Evolutionary conservation across 768 basidiomycete species (phyloP).

Genomic region (Termitomyces sp.): DNA sequence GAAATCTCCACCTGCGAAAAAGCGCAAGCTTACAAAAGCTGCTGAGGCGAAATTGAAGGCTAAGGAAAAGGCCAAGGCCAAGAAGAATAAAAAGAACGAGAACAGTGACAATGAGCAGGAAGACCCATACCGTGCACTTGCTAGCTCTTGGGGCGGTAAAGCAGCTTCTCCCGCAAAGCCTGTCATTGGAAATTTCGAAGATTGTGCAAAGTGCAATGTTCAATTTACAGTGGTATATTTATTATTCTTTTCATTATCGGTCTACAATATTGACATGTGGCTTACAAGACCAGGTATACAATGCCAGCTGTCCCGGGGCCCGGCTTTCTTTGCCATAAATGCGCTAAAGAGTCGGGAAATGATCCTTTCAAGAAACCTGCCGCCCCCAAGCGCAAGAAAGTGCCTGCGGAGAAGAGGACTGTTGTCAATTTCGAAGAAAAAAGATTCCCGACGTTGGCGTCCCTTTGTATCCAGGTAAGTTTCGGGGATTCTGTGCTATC

Average conservation of each 20-base stretch:
- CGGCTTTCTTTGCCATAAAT: conserved; percentile 83
- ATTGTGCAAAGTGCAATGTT: conserved; percentile 78
- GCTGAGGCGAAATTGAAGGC: conserved; percentile 37
- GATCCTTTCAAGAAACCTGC: conserved; percentile 87
- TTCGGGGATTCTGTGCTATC: not conserved
- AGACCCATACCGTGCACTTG: conserved; percentile 64
- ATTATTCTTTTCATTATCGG: not conserved
- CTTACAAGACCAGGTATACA: conserved; percentile 79
- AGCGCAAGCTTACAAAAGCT: conserved; percentile 52
- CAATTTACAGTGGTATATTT: conserved; percentile 83
- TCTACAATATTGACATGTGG: not conserved
- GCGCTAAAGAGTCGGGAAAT: conserved; percentile 71
- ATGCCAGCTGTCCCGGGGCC: conserved; percentile 64
- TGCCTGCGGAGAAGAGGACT: conserved; percentile 62
- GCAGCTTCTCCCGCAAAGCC: conserved; percentile 44
- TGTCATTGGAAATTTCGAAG: conserved; percentile 72
- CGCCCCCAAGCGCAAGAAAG: conserved; percentile 57
- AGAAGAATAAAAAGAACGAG: conserved; percentile 41
- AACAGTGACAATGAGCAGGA: conserved; percentile 54
- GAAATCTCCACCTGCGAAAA: conserved; percentile 42
- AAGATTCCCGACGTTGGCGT: conserved; percentile 67
- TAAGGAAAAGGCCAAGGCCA: conserved; percentile 36
- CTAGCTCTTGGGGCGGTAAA: conserved; percentile 41
- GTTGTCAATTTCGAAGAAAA: conserved; percentile 69
- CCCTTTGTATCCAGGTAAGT: conserved; percentile 74